A percentile compares a stretch with the other conserved stretches of the same genome.
These are phyloP conservation scores for Calonectria henricotiae DNA, from an alignment of 2,329 filamentous ascomycete species.

Conservation along the genomic window DNA sequence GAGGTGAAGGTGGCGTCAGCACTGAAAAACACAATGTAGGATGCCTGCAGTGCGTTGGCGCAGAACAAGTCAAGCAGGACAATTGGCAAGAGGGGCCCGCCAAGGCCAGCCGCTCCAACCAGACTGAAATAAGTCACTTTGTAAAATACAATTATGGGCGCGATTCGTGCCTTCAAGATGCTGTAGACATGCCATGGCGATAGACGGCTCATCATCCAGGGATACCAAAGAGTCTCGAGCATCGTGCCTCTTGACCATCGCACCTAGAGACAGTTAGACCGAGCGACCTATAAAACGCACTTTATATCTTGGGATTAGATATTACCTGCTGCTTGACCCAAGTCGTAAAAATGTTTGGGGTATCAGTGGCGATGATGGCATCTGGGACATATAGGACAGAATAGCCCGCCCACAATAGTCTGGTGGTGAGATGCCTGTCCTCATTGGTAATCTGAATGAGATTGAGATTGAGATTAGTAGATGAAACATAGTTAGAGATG, in stretches of 20 bases:
- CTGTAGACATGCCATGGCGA: slow-evolving; percentile 7
- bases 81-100: neutral
- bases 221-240: slow-evolving; percentile 14
- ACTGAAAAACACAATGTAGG: slow-evolving; percentile 20
- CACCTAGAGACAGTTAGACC: neutral
- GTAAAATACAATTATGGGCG: slow-evolving; percentile 8
- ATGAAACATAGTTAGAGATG: too few species aligned
- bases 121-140: neutral
- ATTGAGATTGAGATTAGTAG: too few species aligned
- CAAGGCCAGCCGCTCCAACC: neutral
- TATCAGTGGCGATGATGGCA: slow-evolving; percentile 11
- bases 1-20: slow-evolving; percentile 9
- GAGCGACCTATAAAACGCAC: too few species aligned
- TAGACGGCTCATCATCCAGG: slow-evolving; percentile 7
- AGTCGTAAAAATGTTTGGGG: neutral
- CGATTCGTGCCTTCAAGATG: slow-evolving; percentile 16
- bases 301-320: too few species aligned
- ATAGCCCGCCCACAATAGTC: slow-evolving; percentile 7
- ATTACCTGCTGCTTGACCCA: slow-evolving; percentile 14
- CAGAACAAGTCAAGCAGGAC: slow-evolving; percentile 14
- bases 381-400: neutral
- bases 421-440: slow-evolving; percentile 8
- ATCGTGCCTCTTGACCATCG: slow-evolving; percentile 19
- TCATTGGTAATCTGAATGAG: slow-evolving; percentile 5
- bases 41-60: slow-evolving; percentile 16